These are phyloP conservation scores for Neophaeococcomyces mojaviensis DNA, from an alignment of 2,329 filamentous ascomycete genomes.

Conservation along the genomic window DNA sequence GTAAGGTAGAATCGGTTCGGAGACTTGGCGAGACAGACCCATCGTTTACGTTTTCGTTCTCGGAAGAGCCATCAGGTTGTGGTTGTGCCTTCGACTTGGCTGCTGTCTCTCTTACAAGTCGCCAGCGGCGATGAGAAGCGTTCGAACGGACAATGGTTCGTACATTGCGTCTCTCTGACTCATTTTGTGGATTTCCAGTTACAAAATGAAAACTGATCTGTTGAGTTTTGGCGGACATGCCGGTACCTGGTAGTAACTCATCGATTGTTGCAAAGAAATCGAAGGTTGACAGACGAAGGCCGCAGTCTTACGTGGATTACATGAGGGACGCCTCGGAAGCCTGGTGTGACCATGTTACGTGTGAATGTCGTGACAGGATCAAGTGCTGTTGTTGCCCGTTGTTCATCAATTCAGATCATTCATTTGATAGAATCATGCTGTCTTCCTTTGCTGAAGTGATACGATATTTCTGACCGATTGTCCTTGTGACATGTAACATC, in stretches of 20 bases:
- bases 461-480: too few relatives aligned
- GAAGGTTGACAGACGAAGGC: too few relatives aligned
- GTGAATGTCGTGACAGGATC: too few relatives aligned
- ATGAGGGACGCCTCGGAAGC: too few relatives aligned
- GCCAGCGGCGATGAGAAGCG: slow-evolving; percentile 25
- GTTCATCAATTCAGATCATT: too few relatives aligned
- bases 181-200: slow-evolving; percentile 15
- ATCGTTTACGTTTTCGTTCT: slow-evolving; percentile 6
- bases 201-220: slow-evolving; percentile 17
- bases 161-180: slow-evolving; percentile 16
- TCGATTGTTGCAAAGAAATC: background rate
- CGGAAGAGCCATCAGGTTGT: slow-evolving; percentile 1
- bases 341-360: too few relatives aligned
- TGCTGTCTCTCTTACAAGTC: slow-evolving; percentile 13
- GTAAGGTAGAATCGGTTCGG: too few relatives aligned
- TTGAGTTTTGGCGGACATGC: background rate
- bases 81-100: slow-evolving; percentile 7
- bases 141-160: slow-evolving; percentile 24
- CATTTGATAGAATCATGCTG: too few relatives aligned
- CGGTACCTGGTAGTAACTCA: background rate
- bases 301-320: too few relatives aligned
- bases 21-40: slow-evolving; percentile 4
- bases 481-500: too few relatives aligned
- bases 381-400: too few relatives aligned
- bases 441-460: too few relatives aligned